These are phyloP conservation scores for Thielaviopsis populi DNA, from an alignment of 2,329 filamentous ascomycete genomes.

Conservation along the genomic window DNA sequence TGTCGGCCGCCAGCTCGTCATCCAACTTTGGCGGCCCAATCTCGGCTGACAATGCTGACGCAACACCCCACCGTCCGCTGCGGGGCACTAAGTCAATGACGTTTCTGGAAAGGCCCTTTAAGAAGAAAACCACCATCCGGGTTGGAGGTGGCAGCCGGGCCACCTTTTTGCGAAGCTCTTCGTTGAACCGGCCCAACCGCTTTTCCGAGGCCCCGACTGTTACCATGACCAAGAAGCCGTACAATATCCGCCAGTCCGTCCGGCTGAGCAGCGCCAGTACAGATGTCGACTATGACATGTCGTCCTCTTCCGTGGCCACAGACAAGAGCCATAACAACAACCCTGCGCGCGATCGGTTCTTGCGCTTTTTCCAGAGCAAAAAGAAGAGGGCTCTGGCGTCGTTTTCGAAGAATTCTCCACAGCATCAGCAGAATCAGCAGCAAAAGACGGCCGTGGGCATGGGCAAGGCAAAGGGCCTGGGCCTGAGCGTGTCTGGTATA, in stretches of 20 bases:
- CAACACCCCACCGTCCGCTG: conserved; percentile 1
- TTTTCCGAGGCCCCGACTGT: conserved; percentile 12
- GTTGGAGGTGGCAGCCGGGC: conserved; percentile 5
- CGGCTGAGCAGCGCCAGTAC: conserved; percentile 12
- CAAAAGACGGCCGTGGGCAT: not conserved
- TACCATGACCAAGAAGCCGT: not conserved
- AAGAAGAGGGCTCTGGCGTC: conserved; percentile 12
- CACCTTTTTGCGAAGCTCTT: conserved; percentile 9
- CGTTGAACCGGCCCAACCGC: not conserved
- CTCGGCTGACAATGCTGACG: not conserved
- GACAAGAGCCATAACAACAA: conserved; percentile 4
- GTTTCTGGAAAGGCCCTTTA: conserved; percentile 13
- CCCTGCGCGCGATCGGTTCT: conserved; percentile 2
- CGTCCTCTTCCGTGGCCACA: not conserved
- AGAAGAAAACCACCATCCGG: conserved; percentile 1
- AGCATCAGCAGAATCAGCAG: not conserved
- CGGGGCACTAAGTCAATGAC: conserved; percentile 16
- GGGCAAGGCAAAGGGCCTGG: not conserved
- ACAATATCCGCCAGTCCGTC: conserved; percentile 12
- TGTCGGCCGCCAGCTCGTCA: not conserved
- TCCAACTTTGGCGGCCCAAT: not conserved
- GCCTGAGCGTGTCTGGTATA: not conserved
- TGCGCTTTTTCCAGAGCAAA: conserved; percentile 8
- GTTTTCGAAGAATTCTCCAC: conserved; percentile 11
- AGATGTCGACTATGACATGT: conserved; percentile 3